Conservation (phyloP, 257 asterid genomes). For the Henckelia pumila region DNA sequence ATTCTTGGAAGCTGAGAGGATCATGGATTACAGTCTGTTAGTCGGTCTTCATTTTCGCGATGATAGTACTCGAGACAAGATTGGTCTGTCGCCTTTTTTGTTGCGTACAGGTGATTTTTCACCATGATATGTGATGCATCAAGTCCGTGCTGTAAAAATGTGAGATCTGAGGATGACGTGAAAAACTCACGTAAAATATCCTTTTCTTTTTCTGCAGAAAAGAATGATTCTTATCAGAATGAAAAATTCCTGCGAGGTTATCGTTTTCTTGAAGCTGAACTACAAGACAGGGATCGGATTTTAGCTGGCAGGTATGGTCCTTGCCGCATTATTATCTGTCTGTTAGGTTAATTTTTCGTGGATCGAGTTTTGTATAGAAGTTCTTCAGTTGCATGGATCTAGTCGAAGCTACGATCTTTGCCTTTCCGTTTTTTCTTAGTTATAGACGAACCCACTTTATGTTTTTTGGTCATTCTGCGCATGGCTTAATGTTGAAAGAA, state of each 20-base stretch:
- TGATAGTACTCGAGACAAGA: slow-evolving; percentile 48
- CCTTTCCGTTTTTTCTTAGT: not conserved
- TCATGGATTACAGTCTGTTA: slow-evolving; percentile 87
- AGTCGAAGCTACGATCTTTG: not conserved
- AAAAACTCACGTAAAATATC: not conserved
- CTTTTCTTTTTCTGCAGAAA: slow-evolving; percentile 47
- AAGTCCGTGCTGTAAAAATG: slow-evolving; percentile 11
- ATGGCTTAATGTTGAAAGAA: not conserved
- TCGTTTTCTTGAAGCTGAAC: slow-evolving; percentile 96
- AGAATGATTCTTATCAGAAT: slow-evolving; percentile 61
- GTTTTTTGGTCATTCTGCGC: not conserved
- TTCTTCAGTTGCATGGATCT: not conserved
- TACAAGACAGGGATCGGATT: slow-evolving; percentile 87
- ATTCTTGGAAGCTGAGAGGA: slow-evolving; percentile 75
- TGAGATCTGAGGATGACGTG: not conserved
- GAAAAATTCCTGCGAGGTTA: slow-evolving; percentile 93
- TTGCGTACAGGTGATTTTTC: slow-evolving; percentile 63
- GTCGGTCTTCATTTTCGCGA: slow-evolving; percentile 81
- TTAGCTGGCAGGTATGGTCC: slow-evolving; percentile 79
- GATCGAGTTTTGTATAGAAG: not conserved
- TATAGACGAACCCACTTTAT: not conserved
- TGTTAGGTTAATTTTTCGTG: not conserved
- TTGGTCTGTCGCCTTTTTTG: slow-evolving; percentile 74
- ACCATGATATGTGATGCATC: not conserved
- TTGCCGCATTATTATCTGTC: not conserved